A percentile compares a stretch with the other conserved stretches of the same genome.
phyloP scores from a whole-genome alignment of 2,329 filamentous ascomycete genomes.

The Ophiocordyceps camponoti-leonardi region DNA sequence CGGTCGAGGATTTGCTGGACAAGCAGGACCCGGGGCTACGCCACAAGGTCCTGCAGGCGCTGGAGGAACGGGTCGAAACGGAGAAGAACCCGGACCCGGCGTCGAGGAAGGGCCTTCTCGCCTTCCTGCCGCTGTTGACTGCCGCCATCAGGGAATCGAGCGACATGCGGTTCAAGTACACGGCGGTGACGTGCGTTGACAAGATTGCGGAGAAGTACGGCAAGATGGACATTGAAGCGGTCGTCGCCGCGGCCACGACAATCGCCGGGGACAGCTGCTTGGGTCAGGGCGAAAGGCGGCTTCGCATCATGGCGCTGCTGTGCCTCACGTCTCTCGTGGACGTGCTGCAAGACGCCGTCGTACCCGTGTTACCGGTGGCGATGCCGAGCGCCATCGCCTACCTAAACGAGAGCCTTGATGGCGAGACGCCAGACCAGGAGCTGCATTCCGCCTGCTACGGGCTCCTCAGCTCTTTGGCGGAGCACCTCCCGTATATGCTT shows the following conservation, averaged over 20 bases:
- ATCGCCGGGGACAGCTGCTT: conserved; percentile 65
- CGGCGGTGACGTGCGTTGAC: conserved; percentile 77
- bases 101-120: conserved; percentile 54
- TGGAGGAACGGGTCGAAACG: conserved; percentile 63
- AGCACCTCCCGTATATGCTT: conserved; percentile 80
- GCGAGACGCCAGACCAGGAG: conserved; percentile 35
- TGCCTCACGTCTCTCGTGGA: conserved; percentile 82
- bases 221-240: conserved; percentile 68
- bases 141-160: conserved; percentile 56
- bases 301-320: conserved; percentile 70
- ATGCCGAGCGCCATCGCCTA: conserved; percentile 57
- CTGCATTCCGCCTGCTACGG: conserved; percentile 72
- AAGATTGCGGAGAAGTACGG: conserved; percentile 91
- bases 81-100: conserved; percentile 51
- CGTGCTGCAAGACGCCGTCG: conserved; percentile 69
- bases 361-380: conserved; percentile 63
- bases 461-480: conserved; percentile 61
- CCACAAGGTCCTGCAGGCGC: conserved; percentile 61
- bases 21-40: conserved; percentile 59
- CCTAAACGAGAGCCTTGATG: conserved; percentile 43
- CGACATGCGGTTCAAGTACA: conserved; percentile 63
- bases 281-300: conserved; percentile 51
- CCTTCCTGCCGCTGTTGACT: conserved; percentile 65
- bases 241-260: conserved; percentile 57
- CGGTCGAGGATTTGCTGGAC: conserved; percentile 66